phyloP scores from a whole-genome alignment of 2,329 filamentous ascomycete genomes.

The Colletotrichum musae region DNA sequence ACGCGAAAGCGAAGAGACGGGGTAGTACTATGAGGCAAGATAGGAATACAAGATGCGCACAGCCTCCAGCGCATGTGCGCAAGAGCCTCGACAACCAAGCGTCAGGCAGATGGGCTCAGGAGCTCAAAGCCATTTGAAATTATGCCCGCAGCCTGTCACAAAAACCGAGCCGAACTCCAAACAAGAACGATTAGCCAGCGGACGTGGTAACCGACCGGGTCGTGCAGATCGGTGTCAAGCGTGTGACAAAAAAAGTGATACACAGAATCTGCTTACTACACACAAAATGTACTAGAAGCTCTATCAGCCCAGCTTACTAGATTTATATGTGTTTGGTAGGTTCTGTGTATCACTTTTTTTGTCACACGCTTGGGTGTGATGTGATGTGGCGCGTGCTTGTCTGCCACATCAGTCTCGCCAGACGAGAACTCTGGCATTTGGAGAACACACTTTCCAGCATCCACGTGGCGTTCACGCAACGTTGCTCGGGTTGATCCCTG shows the following conservation, averaged over 20 bases:
- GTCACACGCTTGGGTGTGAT: neutral
- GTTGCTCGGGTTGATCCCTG: neutral
- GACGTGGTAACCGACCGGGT: neutral
- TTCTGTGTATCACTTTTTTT: too few species aligned
- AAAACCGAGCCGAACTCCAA: neutral
- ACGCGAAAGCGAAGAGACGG: slow-evolving; percentile 11
- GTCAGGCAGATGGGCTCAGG: slow-evolving; percentile 1
- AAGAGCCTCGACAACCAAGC: neutral
- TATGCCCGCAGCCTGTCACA: slow-evolving; percentile 4
- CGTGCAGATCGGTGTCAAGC: slow-evolving; percentile 10
- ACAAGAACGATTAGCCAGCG: too few species aligned
- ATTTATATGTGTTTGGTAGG: too few species aligned
- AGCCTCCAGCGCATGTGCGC: neutral
- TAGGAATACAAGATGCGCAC: neutral
- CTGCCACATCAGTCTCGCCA: slow-evolving; percentile 6
- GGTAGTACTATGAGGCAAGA: too few species aligned
- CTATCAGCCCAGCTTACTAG: too few species aligned
- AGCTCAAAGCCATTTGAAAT: slow-evolving; percentile 9
- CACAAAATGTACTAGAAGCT: too few species aligned
- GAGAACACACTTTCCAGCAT: neutral
- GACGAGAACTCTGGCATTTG: slow-evolving; percentile 8
- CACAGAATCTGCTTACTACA: too few species aligned
- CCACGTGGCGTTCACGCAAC: slow-evolving; percentile 15
- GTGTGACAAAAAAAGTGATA: too few species aligned
- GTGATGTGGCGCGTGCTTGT: neutral